A percentile compares a stretch with the other conserved stretches of the same genome.
Conservation (phyloP, 495 filamentous ascomycete species). For the Aspergillus wentii region DNA sequence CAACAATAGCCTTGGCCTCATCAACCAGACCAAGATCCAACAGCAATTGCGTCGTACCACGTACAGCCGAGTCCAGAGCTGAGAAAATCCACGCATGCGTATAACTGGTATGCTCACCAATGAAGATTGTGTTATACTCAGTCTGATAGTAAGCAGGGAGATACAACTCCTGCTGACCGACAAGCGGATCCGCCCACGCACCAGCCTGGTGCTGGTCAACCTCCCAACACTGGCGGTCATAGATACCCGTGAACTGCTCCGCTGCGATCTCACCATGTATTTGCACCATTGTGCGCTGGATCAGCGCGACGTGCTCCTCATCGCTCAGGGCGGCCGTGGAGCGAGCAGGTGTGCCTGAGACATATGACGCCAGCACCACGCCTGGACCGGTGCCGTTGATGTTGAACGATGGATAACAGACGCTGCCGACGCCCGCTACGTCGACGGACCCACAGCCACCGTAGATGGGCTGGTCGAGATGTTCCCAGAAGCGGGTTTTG, state of each 20-base stretch:
- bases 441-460: conserved; percentile 57
- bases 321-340: conserved; percentile 40
- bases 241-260: conserved; percentile 55
- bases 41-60: conserved; percentile 59
- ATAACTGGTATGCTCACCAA: conserved; percentile 68
- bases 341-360: conserved; percentile 35
- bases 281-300: conserved; percentile 55
- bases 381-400: conserved; percentile 59
- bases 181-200: conserved; percentile 49
- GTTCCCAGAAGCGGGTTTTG: conserved; percentile 64
- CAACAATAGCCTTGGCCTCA: conserved; percentile 59
- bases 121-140: conserved; percentile 60
- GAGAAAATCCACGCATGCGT: conserved; percentile 73
- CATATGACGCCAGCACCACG: conserved; percentile 57
- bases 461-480: conserved; percentile 53
- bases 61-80: conserved; percentile 61
- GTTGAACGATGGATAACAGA: conserved; percentile 63
- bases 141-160: conserved; percentile 67
- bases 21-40: conserved; percentile 65
- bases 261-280: conserved; percentile 53
- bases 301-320: conserved; percentile 49
- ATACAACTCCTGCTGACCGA: conserved; percentile 61
- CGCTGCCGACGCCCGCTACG: conserved; percentile 51
- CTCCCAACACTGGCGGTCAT: conserved; percentile 56
- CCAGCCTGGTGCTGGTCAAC: conserved; percentile 48